Evolutionary conservation across 495 filamentous ascomycete genomes (phyloP), one percentile per base, ranked within the genome.

Genomic region (Parathielavia appendiculata): DNA sequence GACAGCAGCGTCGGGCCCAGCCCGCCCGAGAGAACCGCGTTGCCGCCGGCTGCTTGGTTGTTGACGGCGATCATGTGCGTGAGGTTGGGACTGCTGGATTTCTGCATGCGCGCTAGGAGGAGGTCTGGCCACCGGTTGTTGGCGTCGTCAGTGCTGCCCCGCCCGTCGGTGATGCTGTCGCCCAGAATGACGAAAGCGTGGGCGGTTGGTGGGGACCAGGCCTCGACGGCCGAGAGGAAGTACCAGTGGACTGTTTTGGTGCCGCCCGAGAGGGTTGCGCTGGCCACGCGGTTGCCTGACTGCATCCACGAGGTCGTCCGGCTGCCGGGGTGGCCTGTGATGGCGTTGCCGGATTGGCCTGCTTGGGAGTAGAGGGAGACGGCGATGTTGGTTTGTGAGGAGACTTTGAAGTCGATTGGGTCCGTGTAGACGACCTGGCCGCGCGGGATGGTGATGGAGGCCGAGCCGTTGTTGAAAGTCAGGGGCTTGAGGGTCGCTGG

Each of bases 11-110:
- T 81, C 5, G 86, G 85, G 7, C 87, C 87, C 0, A 84, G 73
- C 4, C 85, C 81, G 55, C 86, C 84, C 20, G 60, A 66, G 0
- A 90, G 76, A 1, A 89, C 76, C 4, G 83, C 74, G 73, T 90
- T 89, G 40, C 86, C 86, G 36, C 86, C 87, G 0, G 85, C 86
- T n/a, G 85, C 86, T 73, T 88, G 83, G 71, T 89, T 90, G 62
- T 79, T 73, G 16, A 89, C 74, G 5, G 78, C 73, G 39, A n/a
- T n/a, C n/a, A 88, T 79, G 38, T 75, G 60, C 41, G 73, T 80
- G 34, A 75, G 65, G 16, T 72, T 67, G 12, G 11, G 59, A 76
- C 59, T 32, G 23, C 13, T 17, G 46, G 23, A 12, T 22, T 75
- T 65, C 53, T 81, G 79, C 70, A 88, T 73, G 14, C 75, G 75